These are phyloP conservation scores for Stenocarpella maydis DNA, from an alignment of 2,329 filamentous ascomycete genomes.

Conservation along the genomic window DNA sequence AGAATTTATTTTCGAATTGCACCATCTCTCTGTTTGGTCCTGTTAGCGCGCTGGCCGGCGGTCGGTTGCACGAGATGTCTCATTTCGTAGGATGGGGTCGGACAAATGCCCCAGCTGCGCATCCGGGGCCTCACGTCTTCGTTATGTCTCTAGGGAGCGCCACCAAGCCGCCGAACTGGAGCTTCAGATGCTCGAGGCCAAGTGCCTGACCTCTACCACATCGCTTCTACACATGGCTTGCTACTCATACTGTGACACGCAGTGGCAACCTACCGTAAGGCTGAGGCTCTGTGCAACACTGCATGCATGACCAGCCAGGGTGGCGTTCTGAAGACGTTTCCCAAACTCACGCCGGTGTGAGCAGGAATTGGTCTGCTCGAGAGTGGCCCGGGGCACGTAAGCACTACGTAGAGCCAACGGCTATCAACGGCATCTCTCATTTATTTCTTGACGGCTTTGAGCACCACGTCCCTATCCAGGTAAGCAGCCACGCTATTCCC, in stretches of 20 bases:
- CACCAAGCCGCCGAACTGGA: background rate
- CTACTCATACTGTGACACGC: too few species aligned
- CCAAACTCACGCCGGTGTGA: background rate
- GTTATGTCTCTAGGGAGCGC: background rate
- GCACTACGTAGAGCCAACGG: slow-evolving; percentile 9
- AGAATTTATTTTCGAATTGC: background rate
- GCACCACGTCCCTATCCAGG: too few species aligned
- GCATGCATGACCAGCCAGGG: background rate
- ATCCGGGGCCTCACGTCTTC: background rate
- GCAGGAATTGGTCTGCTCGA: background rate
- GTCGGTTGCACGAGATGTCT: background rate
- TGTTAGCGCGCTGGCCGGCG: too few species aligned
- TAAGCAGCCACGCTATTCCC: background rate
- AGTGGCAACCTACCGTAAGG: background rate
- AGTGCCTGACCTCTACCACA: background rate
- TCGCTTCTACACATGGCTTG: background rate
- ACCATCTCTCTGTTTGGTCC: background rate
- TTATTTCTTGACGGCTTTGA: background rate
- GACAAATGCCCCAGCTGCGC: background rate
- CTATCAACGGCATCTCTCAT: background rate
- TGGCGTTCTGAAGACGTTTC: background rate
- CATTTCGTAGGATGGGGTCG: background rate
- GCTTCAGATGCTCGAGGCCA: too few species aligned
- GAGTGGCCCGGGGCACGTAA: background rate
- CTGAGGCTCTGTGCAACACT: background rate